Evolutionary conservation across 2,329 filamentous ascomycete genomes (phyloP), one percentile per base, ranked within the genome.

Genomic region (Coniochaeta ligniaria): DNA sequence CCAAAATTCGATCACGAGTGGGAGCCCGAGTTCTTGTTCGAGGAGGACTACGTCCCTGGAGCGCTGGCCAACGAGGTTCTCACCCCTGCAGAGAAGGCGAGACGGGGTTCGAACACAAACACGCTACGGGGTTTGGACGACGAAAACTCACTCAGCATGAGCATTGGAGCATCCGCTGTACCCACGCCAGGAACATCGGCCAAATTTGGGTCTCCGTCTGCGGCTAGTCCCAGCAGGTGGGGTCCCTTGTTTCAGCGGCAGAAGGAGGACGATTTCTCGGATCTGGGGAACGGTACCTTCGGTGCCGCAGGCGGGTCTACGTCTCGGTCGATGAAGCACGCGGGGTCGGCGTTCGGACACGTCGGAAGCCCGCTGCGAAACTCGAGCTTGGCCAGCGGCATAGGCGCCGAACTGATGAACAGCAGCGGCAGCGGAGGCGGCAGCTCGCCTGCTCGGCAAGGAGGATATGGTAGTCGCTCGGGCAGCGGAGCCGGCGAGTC

Each of bases 31-130:
- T 95, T 96, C 68, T 84, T 88, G 33, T 94, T 95, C 66, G 91
- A 96, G 72, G 93, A 96, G 69, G 92, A 96, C 69, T 91, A 95
- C 68, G 80, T 98, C 11, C 95, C 94, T 0, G 89, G 84, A 63
- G 83, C 85, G 61, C 75, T 88, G 38, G 84, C 73, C 8, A 74
- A 86, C 66, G 86, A 89, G 62, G 77, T 89, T 16, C 73, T 89
- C 65, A 89, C 86, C 3, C 85, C 86, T 1, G 83, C 84, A 16
- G 86, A 89, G 69, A 88, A 88, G 71, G 86, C 85, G 12, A 78
- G 86, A 12, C 76, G 86, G 57, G 85, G 85, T 14, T 88, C 86
- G 1, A 74, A 58, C 3, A 66, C 64, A 28, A 65, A 65, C 47
- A 66, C 67, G 0, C 24, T 82, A 11, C 20, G 47, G n/a, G 83